phyloP scores from a whole-genome alignment of 441 rosid species.

The Brassica balearica region DNA sequence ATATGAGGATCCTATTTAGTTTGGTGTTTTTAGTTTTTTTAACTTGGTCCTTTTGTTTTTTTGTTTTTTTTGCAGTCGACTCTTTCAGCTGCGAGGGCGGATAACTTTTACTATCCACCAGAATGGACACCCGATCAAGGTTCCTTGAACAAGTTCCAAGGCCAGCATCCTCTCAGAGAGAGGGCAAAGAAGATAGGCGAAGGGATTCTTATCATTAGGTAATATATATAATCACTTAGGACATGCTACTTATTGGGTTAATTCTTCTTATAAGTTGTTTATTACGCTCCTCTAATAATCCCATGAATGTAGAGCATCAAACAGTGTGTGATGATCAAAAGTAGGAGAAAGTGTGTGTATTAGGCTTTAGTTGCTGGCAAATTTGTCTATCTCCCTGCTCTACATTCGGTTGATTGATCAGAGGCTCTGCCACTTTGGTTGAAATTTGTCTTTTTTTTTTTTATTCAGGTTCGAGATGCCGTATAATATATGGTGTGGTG shows the following conservation, averaged over 20 bases:
- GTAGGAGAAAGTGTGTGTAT: neutral
- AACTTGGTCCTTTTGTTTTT: neutral
- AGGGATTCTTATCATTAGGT: conserved; percentile 92
- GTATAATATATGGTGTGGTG: conserved; percentile 92
- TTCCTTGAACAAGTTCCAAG: conserved; percentile 92
- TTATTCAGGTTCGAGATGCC: conserved; percentile 89
- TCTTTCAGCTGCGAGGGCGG: conserved; percentile 95
- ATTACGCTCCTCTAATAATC: too few relatives aligned
- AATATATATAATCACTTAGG: conserved; percentile 4
- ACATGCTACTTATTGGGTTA: neutral
- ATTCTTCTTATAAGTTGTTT: neutral
- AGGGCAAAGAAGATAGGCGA: conserved; percentile 88
- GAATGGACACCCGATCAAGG: conserved; percentile 97
- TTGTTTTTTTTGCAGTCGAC: conserved; percentile 66
- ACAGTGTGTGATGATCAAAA: neutral
- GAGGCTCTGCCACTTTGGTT: conserved; percentile 12
- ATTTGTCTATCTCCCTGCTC: neutral
- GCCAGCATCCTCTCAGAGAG: conserved; percentile 95
- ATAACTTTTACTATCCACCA: conserved; percentile 92
- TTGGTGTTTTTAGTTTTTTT: neutral
- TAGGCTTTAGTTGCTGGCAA: neutral
- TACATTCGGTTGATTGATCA: neutral
- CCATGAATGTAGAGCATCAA: neutral
- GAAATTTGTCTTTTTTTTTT: neutral
- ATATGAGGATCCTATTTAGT: neutral